These are phyloP conservation scores for Leccinum imitatum DNA, from an alignment of 768 basidiomycete genomes.

Conservation along the genomic window DNA sequence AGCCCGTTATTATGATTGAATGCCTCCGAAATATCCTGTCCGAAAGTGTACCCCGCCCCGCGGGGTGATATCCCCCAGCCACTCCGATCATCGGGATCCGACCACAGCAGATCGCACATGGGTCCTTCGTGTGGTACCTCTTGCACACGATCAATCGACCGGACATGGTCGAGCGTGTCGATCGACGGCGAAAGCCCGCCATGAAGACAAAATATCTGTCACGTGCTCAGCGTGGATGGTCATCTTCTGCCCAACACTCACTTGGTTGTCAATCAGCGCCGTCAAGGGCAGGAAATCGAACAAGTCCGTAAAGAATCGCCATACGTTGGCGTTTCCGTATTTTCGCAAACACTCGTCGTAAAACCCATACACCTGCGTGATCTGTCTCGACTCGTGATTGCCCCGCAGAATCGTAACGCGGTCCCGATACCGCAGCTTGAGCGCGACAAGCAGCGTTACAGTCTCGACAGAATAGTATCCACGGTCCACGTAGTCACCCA, in stretches of 20 bases:
- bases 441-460: slow-evolving; percentile 92
- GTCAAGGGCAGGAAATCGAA: slow-evolving; percentile 98
- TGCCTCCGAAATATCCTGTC: slow-evolving; percentile 98
- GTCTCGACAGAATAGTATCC: slow-evolving; percentile 99
- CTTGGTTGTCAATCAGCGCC: slow-evolving; percentile 98
- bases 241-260: slow-evolving; percentile 44
- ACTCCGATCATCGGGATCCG: slow-evolving; percentile 98
- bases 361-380: slow-evolving; percentile 99
- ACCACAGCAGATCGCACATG: slow-evolving; percentile 99
- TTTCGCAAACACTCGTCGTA: slow-evolving; percentile 99
- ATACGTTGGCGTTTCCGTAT: slow-evolving; percentile 99
- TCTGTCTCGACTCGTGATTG: slow-evolving; percentile 98
- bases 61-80: slow-evolving; percentile 99
- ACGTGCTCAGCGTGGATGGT: slow-evolving; percentile 9
- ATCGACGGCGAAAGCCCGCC: slow-evolving; percentile 98
- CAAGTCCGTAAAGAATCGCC: slow-evolving; percentile 98
- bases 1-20: slow-evolving; percentile 99
- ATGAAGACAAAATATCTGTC: slow-evolving; percentile 96
- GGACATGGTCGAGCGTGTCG: slow-evolving; percentile 99
- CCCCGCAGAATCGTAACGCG: slow-evolving; percentile 97
- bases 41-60: slow-evolving; percentile 98
- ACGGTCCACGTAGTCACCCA: slow-evolving; percentile 99
- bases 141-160: slow-evolving; percentile 97
- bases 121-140: slow-evolving; percentile 99
- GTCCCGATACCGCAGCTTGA: slow-evolving; percentile 97